Percentiles rank a stretch among this genome's conserved stretches.
Evolutionary conservation across 257 asterid genomes (phyloP).

Genomic region (Salvia splendens): DNA sequence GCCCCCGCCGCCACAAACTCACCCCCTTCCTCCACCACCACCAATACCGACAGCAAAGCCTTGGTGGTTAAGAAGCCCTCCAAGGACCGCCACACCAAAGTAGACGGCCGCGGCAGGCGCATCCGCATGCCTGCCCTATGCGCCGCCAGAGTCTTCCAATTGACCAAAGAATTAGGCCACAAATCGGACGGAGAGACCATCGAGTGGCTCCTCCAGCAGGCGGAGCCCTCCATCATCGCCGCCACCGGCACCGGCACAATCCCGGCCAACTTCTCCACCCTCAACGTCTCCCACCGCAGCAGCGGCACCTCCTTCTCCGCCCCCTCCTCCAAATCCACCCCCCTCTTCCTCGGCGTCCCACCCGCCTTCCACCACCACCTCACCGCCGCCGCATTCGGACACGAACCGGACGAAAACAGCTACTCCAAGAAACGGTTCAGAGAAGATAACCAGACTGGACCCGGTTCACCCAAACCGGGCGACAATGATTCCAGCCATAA

Average conservation of each 20-base stretch:
- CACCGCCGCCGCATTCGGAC: conserved; percentile 40
- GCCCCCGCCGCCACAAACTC: conserved; percentile 7
- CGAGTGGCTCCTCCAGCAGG: conserved; percentile 60
- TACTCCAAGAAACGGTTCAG: conserved; percentile 53
- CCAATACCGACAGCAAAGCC: conserved; percentile 20
- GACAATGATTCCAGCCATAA: conserved; percentile 45
- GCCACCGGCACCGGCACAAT: conserved; percentile 67
- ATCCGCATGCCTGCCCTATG: conserved; percentile 65
- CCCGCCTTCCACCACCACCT: conserved; percentile 59
- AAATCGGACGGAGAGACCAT: conserved; percentile 60
- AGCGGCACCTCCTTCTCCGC: conserved; percentile 67
- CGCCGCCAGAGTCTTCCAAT: conserved; percentile 61
- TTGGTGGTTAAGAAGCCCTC: conserved; percentile 40
- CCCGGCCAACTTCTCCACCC: conserved; percentile 72
- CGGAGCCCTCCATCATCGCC: conserved; percentile 55
- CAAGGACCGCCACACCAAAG: conserved; percentile 61
- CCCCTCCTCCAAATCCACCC: conserved; percentile 60
- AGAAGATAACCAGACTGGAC: conserved; percentile 37
- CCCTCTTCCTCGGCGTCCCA: conserved; percentile 55
- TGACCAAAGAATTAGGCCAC: conserved; percentile 55
- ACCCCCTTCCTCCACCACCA: conserved; percentile 16
- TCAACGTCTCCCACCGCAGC: conserved; percentile 62
- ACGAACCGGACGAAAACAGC: conserved; percentile 51
- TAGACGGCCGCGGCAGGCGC: conserved; percentile 62
- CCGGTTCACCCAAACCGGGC: conserved; percentile 45